Base-by-base conservation (phyloP, 2,329 filamentous ascomycete species). In the Bipolaris victoriae region DNA sequence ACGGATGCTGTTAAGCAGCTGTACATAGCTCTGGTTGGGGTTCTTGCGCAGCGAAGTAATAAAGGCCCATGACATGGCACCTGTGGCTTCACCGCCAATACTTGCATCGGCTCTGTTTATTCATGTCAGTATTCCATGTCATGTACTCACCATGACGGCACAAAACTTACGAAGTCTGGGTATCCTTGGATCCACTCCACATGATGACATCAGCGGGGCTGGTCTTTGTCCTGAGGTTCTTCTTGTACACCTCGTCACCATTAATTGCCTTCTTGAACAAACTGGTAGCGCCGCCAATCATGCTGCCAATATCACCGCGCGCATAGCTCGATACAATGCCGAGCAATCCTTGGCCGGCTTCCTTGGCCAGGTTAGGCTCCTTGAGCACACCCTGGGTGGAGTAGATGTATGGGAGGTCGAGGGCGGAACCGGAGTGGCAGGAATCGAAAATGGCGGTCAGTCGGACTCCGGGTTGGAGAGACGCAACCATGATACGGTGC, bases 61-160 rank as follows among this genome's bases (percentile, higher is more conserved):
- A 77, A 99, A 99, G 2, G 95, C 95, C 87, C 90, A 97, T 3
- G 92, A 97, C 95, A 99, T 98, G 77, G 95, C 95, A 53, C 95
- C 95, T 0, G 95, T 99, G 33, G 95, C 94, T 79, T 97, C 85
- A 55, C 91, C 88, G 41, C 84, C 86, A 65, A 98, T 97, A 26
- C 88, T 90, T 11, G 95, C 93, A 76, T 99, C 95, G 79, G 92
- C 90, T 57, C 92, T 96, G 47, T 18, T 44, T 22, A 24, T 26
- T 44, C 9, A 5, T 1, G n/a, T 44, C n/a, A 44, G 41, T 29
- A 31, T 15, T 26, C 13, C 6, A 4, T 31, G n/a, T 18, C 24
- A 10, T 26, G 26, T 31, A 15, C 16, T 44, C 41, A 29, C 10
- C 7, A 11, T 7, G 5, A 29, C 16, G 49, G 41, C 22, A 15